Conservation (phyloP, 768 basidiomycete species). For the Suillus clintonianus region DNA sequence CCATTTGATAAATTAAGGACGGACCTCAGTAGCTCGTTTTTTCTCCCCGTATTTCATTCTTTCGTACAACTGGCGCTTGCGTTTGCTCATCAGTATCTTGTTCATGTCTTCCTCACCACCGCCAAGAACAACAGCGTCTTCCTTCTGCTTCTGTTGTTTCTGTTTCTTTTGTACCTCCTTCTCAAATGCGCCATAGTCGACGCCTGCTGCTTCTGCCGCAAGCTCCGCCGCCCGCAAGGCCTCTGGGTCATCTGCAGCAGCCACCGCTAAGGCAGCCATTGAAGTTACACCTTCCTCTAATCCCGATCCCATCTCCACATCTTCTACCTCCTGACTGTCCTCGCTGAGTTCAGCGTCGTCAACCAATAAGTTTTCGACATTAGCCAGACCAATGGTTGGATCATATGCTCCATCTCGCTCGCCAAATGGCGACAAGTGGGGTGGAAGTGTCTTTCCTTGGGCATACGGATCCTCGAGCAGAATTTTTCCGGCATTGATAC, state of each 20-base stretch:
- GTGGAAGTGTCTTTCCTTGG: conserved; percentile 85
- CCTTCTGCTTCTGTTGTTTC: conserved; percentile 35
- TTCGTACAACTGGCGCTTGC: conserved; percentile 90
- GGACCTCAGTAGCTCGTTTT: conserved; percentile 78
- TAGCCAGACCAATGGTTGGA: conserved; percentile 44
- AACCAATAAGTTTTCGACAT: conserved; percentile 20
- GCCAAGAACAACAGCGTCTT: conserved; percentile 37
- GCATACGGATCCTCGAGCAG: conserved; percentile 83
- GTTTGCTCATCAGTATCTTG: conserved; percentile 98
- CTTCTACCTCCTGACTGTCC: conserved; percentile 28
- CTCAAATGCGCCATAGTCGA: conserved; percentile 80
- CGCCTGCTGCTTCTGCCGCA: conserved; percentile 85
- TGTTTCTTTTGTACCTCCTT: conserved; percentile 66
- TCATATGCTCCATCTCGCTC: conserved; percentile 78
- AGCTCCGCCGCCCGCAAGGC: conserved; percentile 86
- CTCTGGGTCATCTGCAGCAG: conserved; percentile 55
- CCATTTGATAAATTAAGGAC: conserved; percentile 23
- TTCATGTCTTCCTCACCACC: conserved; percentile 78
- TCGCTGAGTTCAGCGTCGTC: conserved; percentile 36
- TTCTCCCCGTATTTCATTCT: conserved; percentile 87
- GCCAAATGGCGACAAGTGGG: conserved; percentile 95
- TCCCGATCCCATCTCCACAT: conserved; percentile 19
- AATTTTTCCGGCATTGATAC: conserved; percentile 84
- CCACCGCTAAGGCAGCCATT: conserved; percentile 31
- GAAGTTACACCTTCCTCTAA: conserved; percentile 30